These are phyloP conservation scores for Syzygium jambos DNA, from an alignment of 345 rosid species.

Conservation along the genomic window DNA sequence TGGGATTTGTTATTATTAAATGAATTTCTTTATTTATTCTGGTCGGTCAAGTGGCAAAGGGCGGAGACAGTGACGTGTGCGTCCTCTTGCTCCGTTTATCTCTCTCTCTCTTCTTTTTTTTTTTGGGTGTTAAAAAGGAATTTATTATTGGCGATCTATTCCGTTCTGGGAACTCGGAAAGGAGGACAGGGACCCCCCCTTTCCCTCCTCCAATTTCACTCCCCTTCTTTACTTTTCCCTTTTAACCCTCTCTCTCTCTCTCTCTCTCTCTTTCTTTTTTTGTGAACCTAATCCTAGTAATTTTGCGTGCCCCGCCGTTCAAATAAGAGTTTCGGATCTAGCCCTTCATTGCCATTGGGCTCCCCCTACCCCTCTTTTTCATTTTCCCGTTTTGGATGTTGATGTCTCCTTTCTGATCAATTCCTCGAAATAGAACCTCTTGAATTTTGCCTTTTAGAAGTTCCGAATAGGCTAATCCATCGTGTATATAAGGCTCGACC, in stretches of 20 bases:
- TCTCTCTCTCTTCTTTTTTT: neutral
- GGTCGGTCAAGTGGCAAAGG: neutral
- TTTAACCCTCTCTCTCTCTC: too few species aligned
- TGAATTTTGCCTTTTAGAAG: neutral
- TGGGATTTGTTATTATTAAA: neutral
- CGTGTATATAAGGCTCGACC: rapidly evolving
- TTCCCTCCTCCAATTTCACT: neutral
- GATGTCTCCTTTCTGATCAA: neutral
- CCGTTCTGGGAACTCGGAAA: neutral
- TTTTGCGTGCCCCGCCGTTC: neutral
- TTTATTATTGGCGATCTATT: neutral
- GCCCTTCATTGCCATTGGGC: too few species aligned
- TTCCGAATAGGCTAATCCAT: neutral
- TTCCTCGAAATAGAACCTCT: rapidly evolving
- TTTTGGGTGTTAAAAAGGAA: neutral
- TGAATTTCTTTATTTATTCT: neutral
- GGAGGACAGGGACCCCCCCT: too few species aligned
- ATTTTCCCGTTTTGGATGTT: neutral
- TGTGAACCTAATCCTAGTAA: too few species aligned
- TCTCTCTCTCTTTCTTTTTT: too few species aligned
- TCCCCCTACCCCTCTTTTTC: too few species aligned
- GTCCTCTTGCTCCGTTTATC: neutral
- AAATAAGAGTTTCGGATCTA: neutral
- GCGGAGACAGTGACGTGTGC: neutral
- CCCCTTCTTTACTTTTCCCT: too few species aligned